phyloP scores from a whole-genome alignment of 2,329 filamentous ascomycete genomes.

The Botryosphaeria agaves region DNA sequence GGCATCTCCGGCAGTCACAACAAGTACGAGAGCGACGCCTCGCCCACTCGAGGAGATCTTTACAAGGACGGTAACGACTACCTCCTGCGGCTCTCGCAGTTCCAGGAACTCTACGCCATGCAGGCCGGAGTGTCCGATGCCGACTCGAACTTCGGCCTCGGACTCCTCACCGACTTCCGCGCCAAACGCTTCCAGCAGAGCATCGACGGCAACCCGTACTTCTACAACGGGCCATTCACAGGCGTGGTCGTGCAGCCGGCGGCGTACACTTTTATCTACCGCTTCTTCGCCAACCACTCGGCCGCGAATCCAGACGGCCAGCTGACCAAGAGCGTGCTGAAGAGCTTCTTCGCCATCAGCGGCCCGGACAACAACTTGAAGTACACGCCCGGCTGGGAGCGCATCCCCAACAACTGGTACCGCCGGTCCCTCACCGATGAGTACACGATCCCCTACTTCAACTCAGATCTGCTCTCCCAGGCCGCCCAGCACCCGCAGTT shows the following conservation, averaged over 20 bases:
- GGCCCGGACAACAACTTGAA: conserved; percentile 12
- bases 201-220: conserved; percentile 14
- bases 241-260: conserved; percentile 9
- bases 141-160: conserved; percentile 14
- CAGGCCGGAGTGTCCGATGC: conserved; percentile 8
- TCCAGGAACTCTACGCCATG: conserved; percentile 8
- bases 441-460: background rate
- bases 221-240: conserved; percentile 12
- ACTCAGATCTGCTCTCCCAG: conserved; percentile 10
- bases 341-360: conserved; percentile 21
- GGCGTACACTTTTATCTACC: conserved; percentile 16
- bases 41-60: conserved; percentile 14
- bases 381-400: conserved; percentile 8
- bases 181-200: conserved; percentile 11
- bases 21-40: conserved; percentile 18
- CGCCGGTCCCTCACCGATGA: conserved; percentile 1
- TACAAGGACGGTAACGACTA: conserved; percentile 8
- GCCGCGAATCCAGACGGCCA: conserved; percentile 18
- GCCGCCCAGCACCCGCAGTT: conserved; percentile 14
- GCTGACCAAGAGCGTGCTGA: conserved; percentile 19
- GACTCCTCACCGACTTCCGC: conserved; percentile 12
- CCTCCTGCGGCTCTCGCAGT: conserved; percentile 2
- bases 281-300: conserved; percentile 22
- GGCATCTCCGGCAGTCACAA: conserved; percentile 13
- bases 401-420: conserved; percentile 12